Conservation (phyloP, 129 eudicot species). For the Logfia minima region DNA sequence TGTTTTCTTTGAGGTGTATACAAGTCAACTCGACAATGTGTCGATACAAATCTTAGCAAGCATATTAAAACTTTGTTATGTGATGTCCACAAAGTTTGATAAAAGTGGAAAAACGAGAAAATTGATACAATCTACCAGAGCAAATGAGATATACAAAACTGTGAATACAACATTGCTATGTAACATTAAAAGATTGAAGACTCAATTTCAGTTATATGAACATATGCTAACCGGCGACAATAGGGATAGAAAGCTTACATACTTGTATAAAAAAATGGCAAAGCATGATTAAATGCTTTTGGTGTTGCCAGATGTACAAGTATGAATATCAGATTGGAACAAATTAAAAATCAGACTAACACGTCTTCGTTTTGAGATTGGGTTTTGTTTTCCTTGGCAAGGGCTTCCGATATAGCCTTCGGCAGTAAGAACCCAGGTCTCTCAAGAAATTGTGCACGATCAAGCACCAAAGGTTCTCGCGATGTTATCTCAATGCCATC, state of each 20-base stretch:
- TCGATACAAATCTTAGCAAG: neutral
- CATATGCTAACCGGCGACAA: neutral
- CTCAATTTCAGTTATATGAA: neutral
- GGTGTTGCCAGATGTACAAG: constrained; percentile 29
- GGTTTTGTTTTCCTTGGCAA: constrained; percentile 57
- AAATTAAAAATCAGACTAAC: constrained; percentile 14
- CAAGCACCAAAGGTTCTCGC: constrained; percentile 80
- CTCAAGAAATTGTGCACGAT: constrained; percentile 46
- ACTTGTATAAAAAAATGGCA: constrained; percentile 6
- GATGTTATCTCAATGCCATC: constrained; percentile 67
- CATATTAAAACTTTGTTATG: neutral
- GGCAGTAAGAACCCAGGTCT: constrained; percentile 97
- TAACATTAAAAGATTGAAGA: neutral
- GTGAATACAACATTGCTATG: neutral
- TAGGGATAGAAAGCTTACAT: constrained; percentile 18
- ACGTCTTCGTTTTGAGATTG: constrained; percentile 45
- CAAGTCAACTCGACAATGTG: neutral
- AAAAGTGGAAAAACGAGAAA: neutral
- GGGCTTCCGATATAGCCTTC: constrained; percentile 81
- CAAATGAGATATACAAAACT: constrained; percentile 12
- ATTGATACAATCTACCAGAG: neutral
- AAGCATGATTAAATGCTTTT: constrained; percentile 4
- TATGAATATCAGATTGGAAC: neutral
- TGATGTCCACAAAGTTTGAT: neutral
- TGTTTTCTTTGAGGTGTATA: constrained; percentile 1